These are phyloP conservation scores for Hyphodiscus hymeniophilus DNA, from an alignment of 495 filamentous ascomycete species.

Conservation along the genomic window DNA sequence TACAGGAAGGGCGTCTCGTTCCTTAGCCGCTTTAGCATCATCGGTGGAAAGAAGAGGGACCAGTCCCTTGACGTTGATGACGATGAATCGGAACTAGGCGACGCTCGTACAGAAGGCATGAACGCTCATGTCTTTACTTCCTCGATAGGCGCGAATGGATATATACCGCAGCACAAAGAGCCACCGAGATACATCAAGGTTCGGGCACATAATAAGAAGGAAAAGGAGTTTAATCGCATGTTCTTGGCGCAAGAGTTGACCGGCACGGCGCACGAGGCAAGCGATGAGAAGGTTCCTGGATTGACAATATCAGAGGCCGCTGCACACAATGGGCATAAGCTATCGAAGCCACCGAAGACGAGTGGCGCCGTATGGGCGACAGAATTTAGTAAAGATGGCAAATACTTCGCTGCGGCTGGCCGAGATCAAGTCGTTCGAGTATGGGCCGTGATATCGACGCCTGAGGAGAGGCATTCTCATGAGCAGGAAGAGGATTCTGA, in stretches of 20 bases:
- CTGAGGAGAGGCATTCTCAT: conserved; percentile 65
- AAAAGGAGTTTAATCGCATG: conserved; percentile 72
- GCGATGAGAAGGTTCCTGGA: conserved; percentile 25
- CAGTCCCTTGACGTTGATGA: conserved; percentile 48
- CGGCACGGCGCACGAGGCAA: conserved; percentile 34
- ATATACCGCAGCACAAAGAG: conserved; percentile 78
- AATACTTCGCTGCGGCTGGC: conserved; percentile 81
- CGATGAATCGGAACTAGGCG: conserved; percentile 64
- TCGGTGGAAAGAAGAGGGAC: conserved; percentile 68
- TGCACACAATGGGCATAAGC: conserved; percentile 24
- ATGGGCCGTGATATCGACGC: conserved; percentile 80
- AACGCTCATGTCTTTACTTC: conserved; percentile 74
- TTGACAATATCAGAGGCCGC: conserved; percentile 32
- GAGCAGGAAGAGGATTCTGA: conserved; percentile 66
- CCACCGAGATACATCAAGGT: conserved; percentile 90
- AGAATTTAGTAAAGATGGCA: conserved; percentile 89
- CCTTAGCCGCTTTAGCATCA: conserved; percentile 72
- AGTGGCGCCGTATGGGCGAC: conserved; percentile 78
- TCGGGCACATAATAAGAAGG: conserved; percentile 70
- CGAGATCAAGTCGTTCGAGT: conserved; percentile 81
- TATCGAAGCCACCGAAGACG: conserved; percentile 24
- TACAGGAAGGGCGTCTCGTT: conserved; percentile 81
- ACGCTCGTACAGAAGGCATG: conserved; percentile 65
- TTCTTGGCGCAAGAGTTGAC: conserved; percentile 88
- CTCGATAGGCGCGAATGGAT: conserved; percentile 65